phyloP scores from a whole-genome alignment of 352 stramenopile genomes.

The Phytophthora tentaculata region DNA sequence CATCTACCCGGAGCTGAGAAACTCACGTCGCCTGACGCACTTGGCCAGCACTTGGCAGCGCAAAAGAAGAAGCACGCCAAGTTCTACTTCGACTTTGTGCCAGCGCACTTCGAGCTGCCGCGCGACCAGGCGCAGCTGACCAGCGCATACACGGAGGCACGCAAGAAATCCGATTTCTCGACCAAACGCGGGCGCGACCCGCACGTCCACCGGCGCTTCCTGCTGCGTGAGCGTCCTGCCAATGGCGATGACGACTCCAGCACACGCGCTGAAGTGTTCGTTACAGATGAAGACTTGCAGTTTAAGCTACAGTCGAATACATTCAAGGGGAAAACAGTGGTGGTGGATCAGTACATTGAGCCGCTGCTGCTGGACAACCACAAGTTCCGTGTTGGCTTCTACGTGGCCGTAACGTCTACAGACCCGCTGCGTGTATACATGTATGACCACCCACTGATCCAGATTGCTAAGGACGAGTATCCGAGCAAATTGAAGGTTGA shows the following conservation, averaged over 20 bases:
- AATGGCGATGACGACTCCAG: slow-evolving; percentile 43
- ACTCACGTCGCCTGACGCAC: slow-evolving; percentile 51
- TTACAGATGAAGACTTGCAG: slow-evolving; percentile 54
- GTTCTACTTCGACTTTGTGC: slow-evolving; percentile 77
- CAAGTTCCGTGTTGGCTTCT: slow-evolving; percentile 91
- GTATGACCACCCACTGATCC: slow-evolving; percentile 75
- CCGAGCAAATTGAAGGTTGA: slow-evolving; percentile 45
- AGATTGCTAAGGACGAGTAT: slow-evolving; percentile 76
- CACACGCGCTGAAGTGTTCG: slow-evolving; percentile 42
- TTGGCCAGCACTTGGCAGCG: slow-evolving; percentile 52
- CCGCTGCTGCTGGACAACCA: slow-evolving; percentile 86
- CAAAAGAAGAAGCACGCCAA: slow-evolving; percentile 60
- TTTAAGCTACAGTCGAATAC: slow-evolving; percentile 46
- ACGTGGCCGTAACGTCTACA: slow-evolving; percentile 84
- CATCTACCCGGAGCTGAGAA: slow-evolving; percentile 62
- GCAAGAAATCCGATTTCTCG: slow-evolving; percentile 64
- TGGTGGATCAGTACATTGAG: slow-evolving; percentile 83
- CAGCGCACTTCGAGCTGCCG: slow-evolving; percentile 65
- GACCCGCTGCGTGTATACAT: slow-evolving; percentile 88
- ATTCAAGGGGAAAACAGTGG: slow-evolving; percentile 60
- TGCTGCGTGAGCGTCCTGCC: slow-evolving; percentile 51
- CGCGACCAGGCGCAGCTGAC: slow-evolving; percentile 54
- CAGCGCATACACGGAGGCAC: slow-evolving; percentile 47
- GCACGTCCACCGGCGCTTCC: slow-evolving; percentile 68
- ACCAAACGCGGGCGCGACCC: slow-evolving; percentile 55